Evolutionary conservation across 352 stramenopile species (phyloP).

Genomic region (Phytophthora colocasiae): DNA sequence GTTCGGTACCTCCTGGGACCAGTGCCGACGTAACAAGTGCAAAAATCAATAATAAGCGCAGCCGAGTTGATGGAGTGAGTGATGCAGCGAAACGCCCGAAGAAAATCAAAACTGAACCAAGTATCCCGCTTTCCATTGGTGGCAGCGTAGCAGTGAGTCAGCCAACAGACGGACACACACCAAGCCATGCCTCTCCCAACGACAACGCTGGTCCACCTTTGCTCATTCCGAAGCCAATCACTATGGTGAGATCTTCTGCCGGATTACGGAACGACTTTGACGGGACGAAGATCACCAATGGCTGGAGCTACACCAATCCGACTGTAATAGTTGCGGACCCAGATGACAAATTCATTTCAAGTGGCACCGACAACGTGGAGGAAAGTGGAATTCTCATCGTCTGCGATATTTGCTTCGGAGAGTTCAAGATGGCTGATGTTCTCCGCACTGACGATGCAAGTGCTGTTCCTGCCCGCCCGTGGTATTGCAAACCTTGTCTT

Average conservation of each 20-base stretch:
- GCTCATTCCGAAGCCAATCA: conserved; percentile 42
- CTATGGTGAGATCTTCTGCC: conserved; percentile 28
- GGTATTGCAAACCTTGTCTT: conserved; percentile 76
- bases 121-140: conserved; percentile 12
- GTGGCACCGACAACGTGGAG: conserved; percentile 40
- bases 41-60: conserved; percentile 29
- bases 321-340: conserved; percentile 51
- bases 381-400: conserved; percentile 66
- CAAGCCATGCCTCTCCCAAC: conserved; percentile 26
- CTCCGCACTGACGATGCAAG: conserved; percentile 46
- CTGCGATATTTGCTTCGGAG: conserved; percentile 80
- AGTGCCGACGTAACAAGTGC: not conserved
- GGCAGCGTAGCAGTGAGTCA: conserved; percentile 7
- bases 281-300: conserved; percentile 24
- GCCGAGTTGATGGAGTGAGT: conserved; percentile 17
- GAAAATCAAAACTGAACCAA: conserved; percentile 25
- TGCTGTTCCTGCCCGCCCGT: conserved; percentile 62
- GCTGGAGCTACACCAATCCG: conserved; percentile 29
- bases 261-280: conserved; percentile 32
- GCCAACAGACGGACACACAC: conserved; percentile 1
- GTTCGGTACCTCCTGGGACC: conserved; percentile 8
- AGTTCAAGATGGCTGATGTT: conserved; percentile 78
- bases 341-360: conserved; percentile 38
- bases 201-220: conserved; percentile 16
- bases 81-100: conserved; percentile 12